phyloP scores from a whole-genome alignment of 192 early-diverging fungal species.

The Coemansia sp. region DNA sequence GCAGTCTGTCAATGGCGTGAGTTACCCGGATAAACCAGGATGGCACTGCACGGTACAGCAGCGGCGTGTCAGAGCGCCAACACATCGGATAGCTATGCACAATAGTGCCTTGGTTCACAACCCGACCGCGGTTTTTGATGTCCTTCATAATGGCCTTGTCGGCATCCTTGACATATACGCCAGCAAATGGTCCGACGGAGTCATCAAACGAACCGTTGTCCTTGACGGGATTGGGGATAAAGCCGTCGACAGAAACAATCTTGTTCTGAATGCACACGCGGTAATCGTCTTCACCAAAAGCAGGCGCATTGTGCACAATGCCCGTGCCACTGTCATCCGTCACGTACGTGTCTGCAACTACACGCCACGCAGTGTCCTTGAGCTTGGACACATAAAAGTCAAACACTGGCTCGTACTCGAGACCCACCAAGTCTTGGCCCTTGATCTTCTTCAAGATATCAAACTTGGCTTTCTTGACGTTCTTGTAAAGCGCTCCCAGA shows the following conservation, averaged over 20 bases:
- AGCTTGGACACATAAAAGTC: conserved; percentile 73
- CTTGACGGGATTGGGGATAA: conserved; percentile 87
- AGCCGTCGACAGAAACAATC: conserved; percentile 79
- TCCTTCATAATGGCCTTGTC: conserved; percentile 95
- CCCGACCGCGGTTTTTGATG: conserved; percentile 73
- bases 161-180: conserved; percentile 92
- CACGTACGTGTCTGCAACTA: conserved; percentile 89
- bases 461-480: conserved; percentile 93
- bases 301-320: conserved; percentile 96
- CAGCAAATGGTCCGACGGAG: conserved; percentile 74
- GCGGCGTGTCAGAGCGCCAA: conserved; percentile 95
- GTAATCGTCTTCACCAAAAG: conserved; percentile 99
- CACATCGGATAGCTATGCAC: conserved; percentile 97
- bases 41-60: conserved; percentile 95
- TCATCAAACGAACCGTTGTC: conserved; percentile 78
- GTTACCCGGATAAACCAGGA: conserved; percentile 96
- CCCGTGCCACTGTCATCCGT: conserved; percentile 93
- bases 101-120: conserved; percentile 88
- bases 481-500: conserved; percentile 87
- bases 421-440: conserved; percentile 77
- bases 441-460: conserved; percentile 73
- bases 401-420: conserved; percentile 90
- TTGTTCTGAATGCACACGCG: conserved; percentile 81
- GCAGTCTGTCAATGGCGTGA: conserved; percentile 77
- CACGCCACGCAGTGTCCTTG: conserved; percentile 77